Percentiles rank a stretch among this genome's conserved stretches.
Conservation (phyloP, 345 rosid genomes). For the Clarkia xantiana region DNA sequence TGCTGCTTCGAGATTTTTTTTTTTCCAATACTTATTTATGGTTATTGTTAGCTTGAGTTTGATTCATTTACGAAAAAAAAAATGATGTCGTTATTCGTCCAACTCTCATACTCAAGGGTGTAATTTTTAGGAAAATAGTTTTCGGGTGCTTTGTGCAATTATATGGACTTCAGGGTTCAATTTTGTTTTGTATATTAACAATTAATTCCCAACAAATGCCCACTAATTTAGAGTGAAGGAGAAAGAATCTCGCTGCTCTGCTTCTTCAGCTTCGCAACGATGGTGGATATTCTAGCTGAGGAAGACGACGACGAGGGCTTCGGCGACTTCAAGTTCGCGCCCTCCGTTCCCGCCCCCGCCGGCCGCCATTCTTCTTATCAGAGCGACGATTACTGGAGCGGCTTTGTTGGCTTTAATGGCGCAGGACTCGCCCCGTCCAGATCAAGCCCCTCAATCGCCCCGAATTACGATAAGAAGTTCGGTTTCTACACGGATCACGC, state of each 20-base stretch:
- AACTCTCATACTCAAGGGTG: too few species aligned
- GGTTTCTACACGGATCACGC: slow-evolving; percentile 10
- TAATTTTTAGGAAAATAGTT: too few species aligned
- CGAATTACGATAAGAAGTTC: slow-evolving; percentile 5
- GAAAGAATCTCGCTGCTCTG: background rate
- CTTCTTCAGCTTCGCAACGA: slow-evolving; percentile 4
- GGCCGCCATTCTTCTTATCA: slow-evolving; percentile 3
- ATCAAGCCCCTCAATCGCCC: slow-evolving; percentile 14
- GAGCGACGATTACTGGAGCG: slow-evolving; percentile 78
- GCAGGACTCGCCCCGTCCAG: background rate
- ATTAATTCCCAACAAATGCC: too few species aligned
- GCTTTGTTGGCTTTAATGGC: slow-evolving; percentile 31
- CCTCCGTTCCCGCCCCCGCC: slow-evolving; percentile 9
- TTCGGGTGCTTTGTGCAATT: too few species aligned
- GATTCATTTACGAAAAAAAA: too few species aligned
- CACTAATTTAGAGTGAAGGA: too few species aligned
- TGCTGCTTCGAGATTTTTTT: too few species aligned
- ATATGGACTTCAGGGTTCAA: too few species aligned
- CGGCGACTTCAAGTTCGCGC: slow-evolving; percentile 35
- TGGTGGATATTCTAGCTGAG: slow-evolving; percentile 8
- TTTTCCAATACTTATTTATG: too few species aligned
- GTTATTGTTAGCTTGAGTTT: too few species aligned
- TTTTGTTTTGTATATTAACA: too few species aligned
- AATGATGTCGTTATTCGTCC: too few species aligned
- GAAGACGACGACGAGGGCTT: slow-evolving; percentile 35